These are phyloP conservation scores for Verbena officinalis DNA, from an alignment of 257 asterid genomes.

Conservation along the genomic window DNA sequence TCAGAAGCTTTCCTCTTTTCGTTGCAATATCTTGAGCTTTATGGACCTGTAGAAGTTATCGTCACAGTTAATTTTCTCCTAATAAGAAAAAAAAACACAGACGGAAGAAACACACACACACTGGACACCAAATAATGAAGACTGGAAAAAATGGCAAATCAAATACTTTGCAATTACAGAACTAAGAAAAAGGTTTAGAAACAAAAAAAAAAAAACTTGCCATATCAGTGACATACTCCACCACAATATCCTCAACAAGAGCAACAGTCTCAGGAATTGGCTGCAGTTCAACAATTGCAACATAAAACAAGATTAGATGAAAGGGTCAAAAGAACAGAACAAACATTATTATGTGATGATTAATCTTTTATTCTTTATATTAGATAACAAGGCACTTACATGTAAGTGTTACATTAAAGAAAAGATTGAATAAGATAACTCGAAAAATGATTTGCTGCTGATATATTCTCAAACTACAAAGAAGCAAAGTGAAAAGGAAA, in stretches of 20 bases:
- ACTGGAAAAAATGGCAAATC: neutral
- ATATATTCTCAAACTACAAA: neutral
- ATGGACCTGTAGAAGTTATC: constrained; percentile 58
- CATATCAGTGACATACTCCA: constrained; percentile 91
- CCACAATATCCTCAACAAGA: constrained; percentile 90
- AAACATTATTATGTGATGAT: neutral
- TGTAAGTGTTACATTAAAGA: neutral
- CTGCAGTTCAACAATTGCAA: constrained; percentile 43
- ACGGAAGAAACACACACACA: neutral
- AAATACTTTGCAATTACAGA: neutral
- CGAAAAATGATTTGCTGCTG: neutral
- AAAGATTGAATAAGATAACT: neutral
- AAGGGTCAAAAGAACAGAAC: neutral
- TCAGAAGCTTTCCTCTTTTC: constrained; percentile 85
- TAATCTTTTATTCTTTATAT: neutral
- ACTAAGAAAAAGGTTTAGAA: neutral
- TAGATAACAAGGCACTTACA: neutral
- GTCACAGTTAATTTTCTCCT: neutral
- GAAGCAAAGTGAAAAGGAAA: constrained; percentile 19
- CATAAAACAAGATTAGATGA: constrained; percentile 4
- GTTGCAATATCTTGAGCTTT: constrained; percentile 87
- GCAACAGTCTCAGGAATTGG: constrained; percentile 93
- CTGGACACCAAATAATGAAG: neutral
- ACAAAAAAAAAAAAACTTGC: constrained; percentile 42
- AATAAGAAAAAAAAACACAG: neutral